phyloP scores from a whole-genome alignment of 208 protist species.

The Jaenimonas drosophilae region DNA sequence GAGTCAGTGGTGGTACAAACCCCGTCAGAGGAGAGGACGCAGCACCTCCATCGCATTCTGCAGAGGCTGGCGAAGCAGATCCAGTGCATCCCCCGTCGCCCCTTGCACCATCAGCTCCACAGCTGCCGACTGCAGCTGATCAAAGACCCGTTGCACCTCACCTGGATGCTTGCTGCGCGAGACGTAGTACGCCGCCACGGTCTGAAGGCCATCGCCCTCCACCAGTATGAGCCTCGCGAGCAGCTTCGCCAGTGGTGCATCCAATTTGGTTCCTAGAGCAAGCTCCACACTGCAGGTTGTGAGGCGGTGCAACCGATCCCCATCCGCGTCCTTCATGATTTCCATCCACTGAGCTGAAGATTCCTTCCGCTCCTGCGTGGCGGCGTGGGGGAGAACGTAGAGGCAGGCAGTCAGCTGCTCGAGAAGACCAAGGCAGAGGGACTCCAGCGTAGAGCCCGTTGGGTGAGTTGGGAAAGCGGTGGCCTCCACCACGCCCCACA shows the following conservation, averaged over 20 bases:
- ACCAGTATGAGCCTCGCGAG: slow-evolving; percentile 16
- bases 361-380: slow-evolving; percentile 11
- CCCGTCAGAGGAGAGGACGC: too few relatives aligned
- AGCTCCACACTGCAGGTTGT: slow-evolving; percentile 24
- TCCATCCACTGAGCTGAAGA: too few relatives aligned
- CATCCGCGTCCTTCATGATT: slow-evolving; percentile 13
- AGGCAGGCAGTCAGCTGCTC: slow-evolving; percentile 19
- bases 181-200: slow-evolving; percentile 22
- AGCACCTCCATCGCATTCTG: too few relatives aligned
- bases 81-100: too few relatives aligned
- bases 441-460: slow-evolving; percentile 10
- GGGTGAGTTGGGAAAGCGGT: slow-evolving; percentile 18
- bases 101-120: too few relatives aligned
- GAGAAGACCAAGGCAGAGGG: slow-evolving; percentile 12
- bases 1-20: too few relatives aligned
- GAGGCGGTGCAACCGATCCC: slow-evolving; percentile 19
- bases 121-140: too few relatives aligned
- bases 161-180: slow-evolving; percentile 7
- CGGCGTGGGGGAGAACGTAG: slow-evolving; percentile 9
- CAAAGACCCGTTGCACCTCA: slow-evolving; percentile 9
- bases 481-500: slow-evolving; percentile 33
- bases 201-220: slow-evolving; percentile 11
- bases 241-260: slow-evolving; percentile 10
- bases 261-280: slow-evolving; percentile 8
- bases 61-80: too few relatives aligned